Conservation (phyloP, 1,139 yeast species). For the Pichia sp. region DNA sequence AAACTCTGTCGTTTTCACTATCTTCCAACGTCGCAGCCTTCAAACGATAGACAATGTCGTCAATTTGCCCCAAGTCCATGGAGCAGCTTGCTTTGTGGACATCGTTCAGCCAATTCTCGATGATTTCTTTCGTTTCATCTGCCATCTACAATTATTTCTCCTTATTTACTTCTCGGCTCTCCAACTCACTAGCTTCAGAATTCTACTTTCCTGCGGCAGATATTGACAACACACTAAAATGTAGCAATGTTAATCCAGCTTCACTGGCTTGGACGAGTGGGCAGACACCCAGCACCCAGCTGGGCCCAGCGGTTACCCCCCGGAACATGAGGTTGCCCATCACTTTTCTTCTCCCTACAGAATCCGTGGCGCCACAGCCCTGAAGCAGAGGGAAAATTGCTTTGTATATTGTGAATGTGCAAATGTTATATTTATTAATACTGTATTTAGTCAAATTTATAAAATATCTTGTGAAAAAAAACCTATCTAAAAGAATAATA, state of each 20-base stretch:
- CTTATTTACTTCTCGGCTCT: neutral
- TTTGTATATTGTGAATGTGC: neutral
- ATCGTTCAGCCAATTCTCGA: conserved; percentile 5
- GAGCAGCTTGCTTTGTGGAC: neutral
- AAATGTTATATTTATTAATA: no score
- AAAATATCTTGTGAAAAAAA: neutral
- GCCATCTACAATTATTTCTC: neutral
- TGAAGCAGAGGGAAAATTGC: neutral
- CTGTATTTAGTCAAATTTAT: neutral
- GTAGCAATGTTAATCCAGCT: neutral
- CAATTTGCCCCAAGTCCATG: conserved; percentile 3
- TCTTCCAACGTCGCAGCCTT: neutral
- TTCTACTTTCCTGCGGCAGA: neutral
- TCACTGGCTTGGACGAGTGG: neutral
- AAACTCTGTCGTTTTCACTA: neutral
- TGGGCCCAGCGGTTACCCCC: neutral
- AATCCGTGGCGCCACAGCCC: neutral
- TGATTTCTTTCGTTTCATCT: neutral
- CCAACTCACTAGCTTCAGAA: neutral
- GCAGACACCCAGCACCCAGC: neutral
- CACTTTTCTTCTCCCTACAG: neutral
- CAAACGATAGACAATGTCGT: neutral
- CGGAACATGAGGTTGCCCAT: neutral
- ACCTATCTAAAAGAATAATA: neutral
- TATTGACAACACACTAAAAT: neutral